Evolutionary conservation across 805 yeast genomes (phyloP).

Genomic region (Teunomyces stri): DNA sequence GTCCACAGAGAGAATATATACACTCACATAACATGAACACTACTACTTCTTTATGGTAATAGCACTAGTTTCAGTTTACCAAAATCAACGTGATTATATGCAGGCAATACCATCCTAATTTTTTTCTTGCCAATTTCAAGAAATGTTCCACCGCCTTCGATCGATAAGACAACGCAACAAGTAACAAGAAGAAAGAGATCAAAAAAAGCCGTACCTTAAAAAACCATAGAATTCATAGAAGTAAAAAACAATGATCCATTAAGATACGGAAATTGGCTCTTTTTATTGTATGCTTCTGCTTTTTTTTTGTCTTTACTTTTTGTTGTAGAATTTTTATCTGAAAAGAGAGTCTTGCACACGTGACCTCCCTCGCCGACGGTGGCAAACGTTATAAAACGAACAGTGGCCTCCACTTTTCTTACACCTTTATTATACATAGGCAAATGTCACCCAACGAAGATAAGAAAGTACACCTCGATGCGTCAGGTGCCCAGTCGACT

Average conservation of each 20-base stretch:
- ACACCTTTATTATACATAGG: background rate
- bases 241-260: too few relatives aligned
- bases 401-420: slow-evolving; percentile 1
- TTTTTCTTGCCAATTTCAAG: background rate
- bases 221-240: background rate
- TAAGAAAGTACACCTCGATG: slow-evolving; percentile 42
- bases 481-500: slow-evolving; percentile 59
- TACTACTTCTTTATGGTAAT: too few relatives aligned
- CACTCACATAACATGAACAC: too few relatives aligned
- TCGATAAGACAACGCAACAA: background rate
- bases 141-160: slow-evolving; percentile 2
- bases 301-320: too few relatives aligned
- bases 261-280: too few relatives aligned
- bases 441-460: slow-evolving; percentile 10
- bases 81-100: too few relatives aligned
- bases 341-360: background rate
- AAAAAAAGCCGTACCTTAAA: background rate
- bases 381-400: slow-evolving; percentile 2
- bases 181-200: background rate
- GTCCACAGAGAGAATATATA: too few relatives aligned
- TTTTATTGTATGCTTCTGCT: too few relatives aligned
- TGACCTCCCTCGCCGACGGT: slow-evolving; percentile 2
- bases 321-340: too few relatives aligned
- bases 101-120: too few relatives aligned
- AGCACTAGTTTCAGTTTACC: too few relatives aligned